Evolutionary conservation across 108 stramenopile genomes (phyloP).

Genomic region (Licmophora abbreviata): DNA sequence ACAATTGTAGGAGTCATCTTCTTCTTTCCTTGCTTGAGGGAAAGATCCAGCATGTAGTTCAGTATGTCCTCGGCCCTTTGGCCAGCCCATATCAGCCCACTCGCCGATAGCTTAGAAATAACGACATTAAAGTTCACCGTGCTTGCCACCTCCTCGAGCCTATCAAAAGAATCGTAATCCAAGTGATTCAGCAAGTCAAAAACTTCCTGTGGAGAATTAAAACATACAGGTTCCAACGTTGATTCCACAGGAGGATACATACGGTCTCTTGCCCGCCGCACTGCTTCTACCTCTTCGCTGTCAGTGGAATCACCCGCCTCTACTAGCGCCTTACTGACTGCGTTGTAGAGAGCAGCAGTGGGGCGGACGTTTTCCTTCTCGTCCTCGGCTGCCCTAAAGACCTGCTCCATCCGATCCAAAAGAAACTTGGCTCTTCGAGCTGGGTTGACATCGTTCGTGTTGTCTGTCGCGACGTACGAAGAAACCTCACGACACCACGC

Average conservation of each 20-base stretch:
- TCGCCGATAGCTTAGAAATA: background rate
- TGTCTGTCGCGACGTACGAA: background rate
- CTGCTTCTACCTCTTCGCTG: background rate
- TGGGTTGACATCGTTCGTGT: background rate
- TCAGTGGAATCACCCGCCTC: background rate
- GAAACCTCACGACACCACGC: background rate
- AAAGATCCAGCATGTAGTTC: constrained; percentile 24
- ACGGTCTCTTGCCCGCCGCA: background rate
- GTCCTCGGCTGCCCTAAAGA: background rate
- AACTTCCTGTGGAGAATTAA: too few relatives aligned
- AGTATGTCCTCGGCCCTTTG: constrained; percentile 28
- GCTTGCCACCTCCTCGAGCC: background rate
- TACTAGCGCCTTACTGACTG: constrained; percentile 4
- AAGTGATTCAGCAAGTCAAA: background rate
- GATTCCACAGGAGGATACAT: background rate
- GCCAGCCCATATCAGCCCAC: constrained; percentile 2
- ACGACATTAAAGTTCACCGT: constrained; percentile 1
- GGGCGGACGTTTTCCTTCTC: background rate
- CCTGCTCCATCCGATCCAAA: constrained; percentile 5
- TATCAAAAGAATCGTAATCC: too few relatives aligned
- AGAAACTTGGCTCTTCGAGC: constrained; percentile 2
- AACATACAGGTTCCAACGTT: background rate
- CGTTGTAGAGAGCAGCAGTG: constrained; percentile 1
- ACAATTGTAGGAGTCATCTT: constrained; percentile 42
- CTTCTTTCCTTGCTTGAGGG: constrained; percentile 1